Conservation (phyloP, 2,329 filamentous ascomycete genomes). For the Botrytis aclada region DNA sequence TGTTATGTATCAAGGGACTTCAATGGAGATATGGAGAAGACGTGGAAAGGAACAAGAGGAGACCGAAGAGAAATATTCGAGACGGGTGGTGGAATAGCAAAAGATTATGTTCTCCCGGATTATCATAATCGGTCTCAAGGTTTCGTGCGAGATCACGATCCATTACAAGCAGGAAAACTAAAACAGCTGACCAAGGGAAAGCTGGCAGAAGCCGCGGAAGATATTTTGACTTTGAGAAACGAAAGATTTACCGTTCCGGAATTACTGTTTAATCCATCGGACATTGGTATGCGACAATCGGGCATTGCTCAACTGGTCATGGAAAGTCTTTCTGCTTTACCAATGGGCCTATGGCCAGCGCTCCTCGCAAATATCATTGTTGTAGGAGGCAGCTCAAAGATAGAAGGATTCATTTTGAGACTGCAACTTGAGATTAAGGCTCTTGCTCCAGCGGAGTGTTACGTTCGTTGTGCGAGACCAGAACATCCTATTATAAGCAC, state of each 20-base stretch:
- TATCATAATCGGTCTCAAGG: conserved; percentile 61
- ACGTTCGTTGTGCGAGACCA: conserved; percentile 69
- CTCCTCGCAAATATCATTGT: conserved; percentile 84
- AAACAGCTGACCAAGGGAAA: conserved; percentile 44
- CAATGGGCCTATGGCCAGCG: conserved; percentile 78
- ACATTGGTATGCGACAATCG: conserved; percentile 79
- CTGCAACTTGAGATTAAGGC: conserved; percentile 72
- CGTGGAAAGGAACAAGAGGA: conserved; percentile 74
- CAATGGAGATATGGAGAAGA: conserved; percentile 69
- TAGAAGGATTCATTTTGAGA: conserved; percentile 78
- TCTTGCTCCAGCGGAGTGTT: conserved; percentile 71
- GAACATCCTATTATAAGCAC: conserved; percentile 73
- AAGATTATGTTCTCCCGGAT: conserved; percentile 92
- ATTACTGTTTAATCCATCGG: conserved; percentile 79
- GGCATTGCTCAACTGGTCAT: conserved; percentile 81
- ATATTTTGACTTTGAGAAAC: conserved; percentile 82
- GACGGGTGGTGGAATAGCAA: conserved; percentile 59
- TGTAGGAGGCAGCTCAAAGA: conserved; percentile 78
- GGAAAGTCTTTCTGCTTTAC: conserved; percentile 71
- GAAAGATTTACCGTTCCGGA: conserved; percentile 91
- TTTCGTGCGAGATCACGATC: conserved; percentile 73
- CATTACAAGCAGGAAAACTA: conserved; percentile 53
- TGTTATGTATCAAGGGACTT: conserved; percentile 84
- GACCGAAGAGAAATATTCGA: conserved; percentile 51
- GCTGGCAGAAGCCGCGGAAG: conserved; percentile 59